These are phyloP conservation scores for Bassia scoparia DNA, from an alignment of 148 eudicot species.

Conservation along the genomic window DNA sequence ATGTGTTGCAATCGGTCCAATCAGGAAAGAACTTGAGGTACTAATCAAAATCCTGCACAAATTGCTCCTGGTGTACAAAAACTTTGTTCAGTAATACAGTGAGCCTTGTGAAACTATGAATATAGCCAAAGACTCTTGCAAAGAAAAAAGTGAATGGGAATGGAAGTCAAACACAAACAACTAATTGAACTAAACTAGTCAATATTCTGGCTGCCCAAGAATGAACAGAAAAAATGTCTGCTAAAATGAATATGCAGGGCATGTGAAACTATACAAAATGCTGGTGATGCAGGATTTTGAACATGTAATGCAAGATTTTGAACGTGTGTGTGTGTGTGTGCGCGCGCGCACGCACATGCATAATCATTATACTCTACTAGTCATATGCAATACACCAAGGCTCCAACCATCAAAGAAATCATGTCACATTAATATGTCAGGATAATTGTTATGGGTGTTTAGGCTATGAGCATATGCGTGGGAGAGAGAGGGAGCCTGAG, in stretches of 20 bases:
- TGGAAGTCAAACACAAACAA: neutral
- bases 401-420: neutral
- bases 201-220: neutral
- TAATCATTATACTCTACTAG: too few species aligned
- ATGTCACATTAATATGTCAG: neutral
- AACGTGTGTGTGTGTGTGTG: too few species aligned
- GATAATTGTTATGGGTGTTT: neutral
- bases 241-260: too few species aligned
- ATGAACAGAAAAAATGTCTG: neutral
- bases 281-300: neutral
- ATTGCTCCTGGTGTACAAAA: constrained; percentile 10
- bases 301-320: too few species aligned
- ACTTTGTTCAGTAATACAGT: neutral
- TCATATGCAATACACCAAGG: neutral
- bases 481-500: constrained; percentile 15
- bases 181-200: too few species aligned
- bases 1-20: neutral
- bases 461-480: neutral
- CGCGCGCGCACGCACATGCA: too few species aligned
- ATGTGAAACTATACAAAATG: neutral
- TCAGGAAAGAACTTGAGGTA: neutral
- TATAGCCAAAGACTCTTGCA: neutral
- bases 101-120: neutral
- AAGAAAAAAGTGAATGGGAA: neutral
- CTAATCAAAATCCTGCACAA: constrained; percentile 13